These are phyloP conservation scores for Fistulinella prunicolor DNA, from an alignment of 768 basidiomycete genomes.

Conservation along the genomic window DNA sequence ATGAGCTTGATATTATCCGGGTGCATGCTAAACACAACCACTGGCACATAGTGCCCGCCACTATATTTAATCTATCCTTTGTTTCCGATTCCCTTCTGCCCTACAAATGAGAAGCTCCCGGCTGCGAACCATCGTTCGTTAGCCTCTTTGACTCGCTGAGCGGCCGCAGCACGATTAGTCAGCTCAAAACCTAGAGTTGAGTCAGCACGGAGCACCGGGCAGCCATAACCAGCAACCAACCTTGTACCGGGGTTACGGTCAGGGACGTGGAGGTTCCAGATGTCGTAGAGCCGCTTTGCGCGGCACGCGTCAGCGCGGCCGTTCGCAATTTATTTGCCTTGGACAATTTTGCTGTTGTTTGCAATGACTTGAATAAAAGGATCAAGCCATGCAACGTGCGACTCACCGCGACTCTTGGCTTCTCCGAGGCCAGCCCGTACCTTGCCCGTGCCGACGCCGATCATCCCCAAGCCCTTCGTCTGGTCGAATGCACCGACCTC, in stretches of 20 bases:
- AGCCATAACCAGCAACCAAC: slow-evolving; percentile 35
- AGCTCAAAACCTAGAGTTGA: slow-evolving; percentile 71
- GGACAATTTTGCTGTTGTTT: slow-evolving; percentile 81
- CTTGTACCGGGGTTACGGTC: slow-evolving; percentile 95
- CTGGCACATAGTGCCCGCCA: no score
- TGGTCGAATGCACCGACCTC: slow-evolving; percentile 97
- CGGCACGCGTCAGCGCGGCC: slow-evolving; percentile 75
- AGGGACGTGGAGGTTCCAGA: slow-evolving; percentile 91
- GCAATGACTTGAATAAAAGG: neutral
- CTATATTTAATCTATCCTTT: slow-evolving; percentile 18
- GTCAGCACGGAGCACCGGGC: slow-evolving; percentile 9
- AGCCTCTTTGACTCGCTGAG: slow-evolving; percentile 89
- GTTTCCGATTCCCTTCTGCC: slow-evolving; percentile 44
- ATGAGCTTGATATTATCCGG: neutral
- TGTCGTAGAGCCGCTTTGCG: slow-evolving; percentile 47
- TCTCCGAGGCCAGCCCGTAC: slow-evolving; percentile 87
- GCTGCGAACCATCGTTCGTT: slow-evolving; percentile 96
- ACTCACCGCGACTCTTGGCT: slow-evolving; percentile 84
- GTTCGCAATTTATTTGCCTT: slow-evolving; percentile 92
- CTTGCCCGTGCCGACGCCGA: slow-evolving; percentile 82
- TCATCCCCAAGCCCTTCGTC: slow-evolving; percentile 98
- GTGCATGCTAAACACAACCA: no score
- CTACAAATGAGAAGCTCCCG: slow-evolving; percentile 78
- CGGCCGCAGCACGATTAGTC: slow-evolving; percentile 83
- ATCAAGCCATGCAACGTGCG: neutral